These are phyloP conservation scores for Euphrasia arctica DNA, from an alignment of 305 asterid genomes.

Conservation along the genomic window DNA sequence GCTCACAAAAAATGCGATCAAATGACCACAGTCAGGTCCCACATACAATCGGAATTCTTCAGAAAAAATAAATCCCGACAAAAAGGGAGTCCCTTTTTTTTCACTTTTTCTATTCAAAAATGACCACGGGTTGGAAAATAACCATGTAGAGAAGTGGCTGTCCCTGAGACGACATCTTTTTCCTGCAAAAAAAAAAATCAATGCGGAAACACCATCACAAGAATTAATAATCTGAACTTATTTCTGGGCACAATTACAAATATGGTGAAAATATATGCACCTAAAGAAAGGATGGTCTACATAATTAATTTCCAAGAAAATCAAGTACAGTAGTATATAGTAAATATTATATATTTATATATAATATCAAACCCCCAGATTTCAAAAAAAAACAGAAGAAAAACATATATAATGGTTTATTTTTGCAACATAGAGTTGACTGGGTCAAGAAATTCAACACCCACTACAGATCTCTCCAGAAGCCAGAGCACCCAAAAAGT, in stretches of 20 bases:
- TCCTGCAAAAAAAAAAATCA: conserved; percentile 25
- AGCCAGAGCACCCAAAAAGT: conserved; percentile 33
- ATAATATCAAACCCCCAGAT: conserved; percentile 12
- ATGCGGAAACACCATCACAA: conserved; percentile 23
- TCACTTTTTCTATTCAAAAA: not conserved
- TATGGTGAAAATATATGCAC: conserved; percentile 16
- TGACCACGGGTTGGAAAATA: conserved; percentile 34
- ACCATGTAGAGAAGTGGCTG: conserved; percentile 68
- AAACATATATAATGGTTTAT: conserved; percentile 24
- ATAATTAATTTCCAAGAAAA: conserved; percentile 18
- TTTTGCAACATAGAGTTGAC: conserved; percentile 33
- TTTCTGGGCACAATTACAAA: conserved; percentile 22
- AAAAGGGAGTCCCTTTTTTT: conserved; percentile 16
- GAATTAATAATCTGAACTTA: conserved; percentile 25
- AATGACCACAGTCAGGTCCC: conserved; percentile 37
- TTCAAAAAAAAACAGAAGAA: conserved; percentile 27
- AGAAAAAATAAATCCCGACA: conserved; percentile 30
- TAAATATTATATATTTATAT: not conserved
- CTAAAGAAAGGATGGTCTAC: conserved; percentile 21
- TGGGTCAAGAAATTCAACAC: conserved; percentile 48
- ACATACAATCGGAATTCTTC: conserved; percentile 18
- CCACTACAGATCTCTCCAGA: conserved; percentile 57
- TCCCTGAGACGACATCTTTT: conserved; percentile 54
- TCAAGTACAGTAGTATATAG: conserved; percentile 18
- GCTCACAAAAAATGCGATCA: conserved; percentile 47